A percentile compares a stretch with the other conserved stretches of the same genome.
Conservation (phyloP, 2,329 filamentous ascomycete species). For the Verticillium klebahnii region DNA sequence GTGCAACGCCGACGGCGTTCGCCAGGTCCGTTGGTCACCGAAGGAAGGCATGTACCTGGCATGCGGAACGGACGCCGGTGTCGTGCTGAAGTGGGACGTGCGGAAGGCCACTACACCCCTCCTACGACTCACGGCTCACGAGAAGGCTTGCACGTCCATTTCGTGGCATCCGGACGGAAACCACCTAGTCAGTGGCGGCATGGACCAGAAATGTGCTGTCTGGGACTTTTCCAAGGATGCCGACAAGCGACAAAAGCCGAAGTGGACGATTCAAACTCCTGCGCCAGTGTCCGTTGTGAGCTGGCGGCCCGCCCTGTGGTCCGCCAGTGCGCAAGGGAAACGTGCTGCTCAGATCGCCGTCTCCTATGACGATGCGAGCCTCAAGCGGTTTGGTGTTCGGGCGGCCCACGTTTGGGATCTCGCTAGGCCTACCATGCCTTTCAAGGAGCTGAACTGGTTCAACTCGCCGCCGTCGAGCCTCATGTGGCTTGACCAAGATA, state of each 20-base stretch:
- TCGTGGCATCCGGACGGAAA: slow-evolving; percentile 65
- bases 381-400: slow-evolving; percentile 50
- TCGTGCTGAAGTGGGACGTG: slow-evolving; percentile 61
- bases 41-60: slow-evolving; percentile 58
- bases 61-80: slow-evolving; percentile 58
- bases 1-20: slow-evolving; percentile 51
- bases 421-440: slow-evolving; percentile 62
- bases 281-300: slow-evolving; percentile 54
- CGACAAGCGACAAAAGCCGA: slow-evolving; percentile 61
- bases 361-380: slow-evolving; percentile 53
- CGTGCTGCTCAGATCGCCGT: slow-evolving; percentile 59
- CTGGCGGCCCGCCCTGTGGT: slow-evolving; percentile 63
- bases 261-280: slow-evolving; percentile 56
- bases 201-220: slow-evolving; percentile 57
- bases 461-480: slow-evolving; percentile 52
- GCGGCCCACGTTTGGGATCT: slow-evolving; percentile 65
- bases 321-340: slow-evolving; percentile 55
- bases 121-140: slow-evolving; percentile 57
- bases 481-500: slow-evolving; percentile 60
- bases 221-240: slow-evolving; percentile 60
- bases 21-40: slow-evolving; percentile 63
- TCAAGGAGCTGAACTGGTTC: slow-evolving; percentile 60
- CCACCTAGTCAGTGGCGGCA: slow-evolving; percentile 60
- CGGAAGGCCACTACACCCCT: slow-evolving; percentile 48
- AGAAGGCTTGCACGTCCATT: slow-evolving; percentile 54